These are phyloP conservation scores for Ophiostoma quercus DNA, from an alignment of 2,329 filamentous ascomycete genomes.

Conservation along the genomic window DNA sequence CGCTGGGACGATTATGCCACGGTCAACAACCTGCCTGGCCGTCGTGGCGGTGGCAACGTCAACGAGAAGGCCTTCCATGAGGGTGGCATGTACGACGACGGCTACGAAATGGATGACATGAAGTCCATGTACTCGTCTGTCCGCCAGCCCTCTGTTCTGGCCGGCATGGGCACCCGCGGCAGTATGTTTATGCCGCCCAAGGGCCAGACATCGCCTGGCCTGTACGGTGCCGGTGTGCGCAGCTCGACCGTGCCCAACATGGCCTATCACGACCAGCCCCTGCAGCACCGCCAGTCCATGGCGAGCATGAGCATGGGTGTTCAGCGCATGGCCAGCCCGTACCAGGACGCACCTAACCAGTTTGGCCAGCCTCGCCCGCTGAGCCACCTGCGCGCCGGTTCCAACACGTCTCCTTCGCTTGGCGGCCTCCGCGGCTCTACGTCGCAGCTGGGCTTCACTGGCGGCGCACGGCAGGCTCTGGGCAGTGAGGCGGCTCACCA, in stretches of 20 bases:
- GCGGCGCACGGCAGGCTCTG: slow-evolving; percentile 45
- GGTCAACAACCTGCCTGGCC: slow-evolving; percentile 81
- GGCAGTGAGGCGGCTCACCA: slow-evolving; percentile 41
- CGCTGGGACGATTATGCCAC: slow-evolving; percentile 95
- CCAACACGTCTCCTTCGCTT: slow-evolving; percentile 41
- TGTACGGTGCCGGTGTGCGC: slow-evolving; percentile 42
- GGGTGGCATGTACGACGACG: slow-evolving; percentile 57
- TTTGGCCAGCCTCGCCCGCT: slow-evolving; percentile 49
- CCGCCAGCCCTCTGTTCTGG: slow-evolving; percentile 79
- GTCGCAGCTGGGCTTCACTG: slow-evolving; percentile 44
- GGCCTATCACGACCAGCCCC: slow-evolving; percentile 46
- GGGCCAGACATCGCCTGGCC: slow-evolving; percentile 65
- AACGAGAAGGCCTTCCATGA: slow-evolving; percentile 43
- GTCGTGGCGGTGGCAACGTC: slow-evolving; percentile 66
- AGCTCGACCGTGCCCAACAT: slow-evolving; percentile 41
- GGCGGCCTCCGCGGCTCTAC: slow-evolving; percentile 40
- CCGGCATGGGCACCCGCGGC: slow-evolving; percentile 67
- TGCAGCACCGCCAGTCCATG: slow-evolving; percentile 63
- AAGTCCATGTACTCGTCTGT: slow-evolving; percentile 93
- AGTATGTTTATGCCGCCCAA: slow-evolving; percentile 76
- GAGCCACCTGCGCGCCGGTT: slow-evolving; percentile 52
- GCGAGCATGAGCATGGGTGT: slow-evolving; percentile 57
- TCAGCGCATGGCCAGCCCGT: slow-evolving; percentile 51
- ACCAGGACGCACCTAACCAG: slow-evolving; percentile 46
- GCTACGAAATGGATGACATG: slow-evolving; percentile 96